Conservation (phyloP, 305 asterid genomes). For the Fraxinus latifolia region DNA sequence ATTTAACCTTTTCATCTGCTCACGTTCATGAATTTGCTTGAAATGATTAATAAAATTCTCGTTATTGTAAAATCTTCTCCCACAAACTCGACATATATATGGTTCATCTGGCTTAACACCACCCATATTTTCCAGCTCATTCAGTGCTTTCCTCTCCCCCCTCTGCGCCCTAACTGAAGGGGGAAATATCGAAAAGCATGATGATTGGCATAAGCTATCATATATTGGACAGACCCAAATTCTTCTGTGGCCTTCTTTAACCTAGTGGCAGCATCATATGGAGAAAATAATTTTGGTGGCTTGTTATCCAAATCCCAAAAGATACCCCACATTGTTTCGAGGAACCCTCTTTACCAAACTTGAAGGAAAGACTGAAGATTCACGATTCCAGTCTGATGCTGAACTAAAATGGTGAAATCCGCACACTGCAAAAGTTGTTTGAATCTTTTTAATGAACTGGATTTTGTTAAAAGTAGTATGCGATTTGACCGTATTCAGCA, state of each 20-base stretch:
- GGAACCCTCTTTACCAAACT: slow-evolving; percentile 29
- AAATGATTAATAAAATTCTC: slow-evolving; percentile 68
- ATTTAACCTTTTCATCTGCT: slow-evolving; percentile 64
- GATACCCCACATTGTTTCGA: slow-evolving; percentile 51
- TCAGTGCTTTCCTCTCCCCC: slow-evolving; percentile 46
- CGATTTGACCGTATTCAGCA: slow-evolving; percentile 33
- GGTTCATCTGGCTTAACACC: slow-evolving; percentile 52
- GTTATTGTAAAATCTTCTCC: slow-evolving; percentile 63
- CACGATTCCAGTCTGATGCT: slow-evolving; percentile 21
- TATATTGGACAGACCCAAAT: slow-evolving; percentile 66
- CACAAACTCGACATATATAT: slow-evolving; percentile 71
- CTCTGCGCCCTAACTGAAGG: slow-evolving; percentile 48
- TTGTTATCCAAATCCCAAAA: slow-evolving; percentile 92
- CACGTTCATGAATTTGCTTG: slow-evolving; percentile 73
- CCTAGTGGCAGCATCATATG: slow-evolving; percentile 67
- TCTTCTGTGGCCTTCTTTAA: slow-evolving; percentile 55
- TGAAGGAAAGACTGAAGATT: slow-evolving; percentile 24
- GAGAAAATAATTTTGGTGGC: slow-evolving; percentile 66
- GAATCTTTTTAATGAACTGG: slow-evolving; percentile 16
- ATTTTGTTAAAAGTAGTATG: slow-evolving; percentile 12
- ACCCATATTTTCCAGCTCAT: slow-evolving; percentile 51
- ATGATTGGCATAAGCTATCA: slow-evolving; percentile 71
- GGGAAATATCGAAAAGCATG: slow-evolving; percentile 68
- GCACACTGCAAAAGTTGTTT: neutral
- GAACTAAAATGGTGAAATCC: slow-evolving; percentile 33